Percentiles rank a stretch among this genome's conserved stretches.
Evolutionary conservation across 306 rosid species (phyloP).

Genomic region (Oxytropis ochrocephala): DNA sequence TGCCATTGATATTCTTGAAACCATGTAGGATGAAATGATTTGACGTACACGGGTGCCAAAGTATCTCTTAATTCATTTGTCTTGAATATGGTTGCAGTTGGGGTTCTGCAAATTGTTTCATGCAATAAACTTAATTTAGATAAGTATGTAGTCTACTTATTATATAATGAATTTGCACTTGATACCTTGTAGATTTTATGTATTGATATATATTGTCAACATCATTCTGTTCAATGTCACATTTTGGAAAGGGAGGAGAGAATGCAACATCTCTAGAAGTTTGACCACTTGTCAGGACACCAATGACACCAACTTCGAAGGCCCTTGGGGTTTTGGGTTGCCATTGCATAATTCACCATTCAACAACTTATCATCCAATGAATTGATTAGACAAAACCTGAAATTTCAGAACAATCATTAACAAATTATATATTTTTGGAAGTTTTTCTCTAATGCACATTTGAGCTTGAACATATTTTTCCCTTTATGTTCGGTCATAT

Average conservation of each 20-base stretch:
- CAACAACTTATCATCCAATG: conserved; percentile 16
- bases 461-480: not conserved
- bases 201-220: not conserved
- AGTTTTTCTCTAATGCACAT: not conserved
- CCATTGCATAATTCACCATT: conserved; percentile 34
- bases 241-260: conserved; percentile 15
- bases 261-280: not conserved
- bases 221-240: conserved; percentile 3
- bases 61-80: conserved; percentile 8
- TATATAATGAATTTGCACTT: not conserved
- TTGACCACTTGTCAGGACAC: conserved; percentile 16
- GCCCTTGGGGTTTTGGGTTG: not conserved
- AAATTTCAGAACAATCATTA: not conserved
- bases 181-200: conserved; percentile 23
- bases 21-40: not conserved
- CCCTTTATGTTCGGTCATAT: not conserved
- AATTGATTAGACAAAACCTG: rapidly evolving
- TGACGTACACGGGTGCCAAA: conserved; percentile 16
- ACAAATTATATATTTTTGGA: not conserved
- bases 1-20: not conserved
- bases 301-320: conserved; percentile 1
- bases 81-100: conserved; percentile 28
- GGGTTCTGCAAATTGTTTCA: not conserved
- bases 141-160: not conserved
- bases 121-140: not conserved